Evolutionary conservation across 2,329 filamentous ascomycete genomes (phyloP).

Genomic region (Phoma herbarum): DNA sequence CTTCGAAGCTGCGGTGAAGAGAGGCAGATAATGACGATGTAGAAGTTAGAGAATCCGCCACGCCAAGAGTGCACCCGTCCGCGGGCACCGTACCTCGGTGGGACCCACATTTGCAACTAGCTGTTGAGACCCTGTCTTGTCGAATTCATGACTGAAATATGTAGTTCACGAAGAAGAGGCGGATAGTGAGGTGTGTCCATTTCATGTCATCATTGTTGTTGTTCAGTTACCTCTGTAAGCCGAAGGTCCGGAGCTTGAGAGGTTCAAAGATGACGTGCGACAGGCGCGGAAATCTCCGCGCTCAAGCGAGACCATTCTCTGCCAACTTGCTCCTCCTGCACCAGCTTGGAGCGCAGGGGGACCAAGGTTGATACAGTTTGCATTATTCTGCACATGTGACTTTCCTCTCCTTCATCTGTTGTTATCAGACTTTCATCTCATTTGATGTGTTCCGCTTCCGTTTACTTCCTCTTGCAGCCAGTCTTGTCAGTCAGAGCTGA

Average conservation of each 20-base stretch:
- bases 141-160: background rate
- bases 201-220: background rate
- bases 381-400: background rate
- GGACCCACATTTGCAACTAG: conserved; percentile 4
- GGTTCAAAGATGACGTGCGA: background rate
- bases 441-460: background rate
- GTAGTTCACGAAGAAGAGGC: background rate
- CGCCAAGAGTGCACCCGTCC: conserved; percentile 17
- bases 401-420: background rate
- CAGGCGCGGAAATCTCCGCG: conserved; percentile 2
- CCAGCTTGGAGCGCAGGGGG: background rate
- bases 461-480: conserved; percentile 36
- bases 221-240: background rate
- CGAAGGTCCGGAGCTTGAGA: background rate
- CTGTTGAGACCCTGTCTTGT: background rate
- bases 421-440: background rate
- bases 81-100: conserved; percentile 8
- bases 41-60: conserved; percentile 8
- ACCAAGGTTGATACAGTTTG: background rate
- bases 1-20: background rate
- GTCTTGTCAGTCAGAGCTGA: conserved; percentile 42
- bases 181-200: background rate
- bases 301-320: background rate
- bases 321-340: background rate
- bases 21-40: conserved; percentile 4